These are phyloP conservation scores for Coelastrella sp. DNA, from an alignment of 139 green algal species.

Conservation along the genomic window DNA sequence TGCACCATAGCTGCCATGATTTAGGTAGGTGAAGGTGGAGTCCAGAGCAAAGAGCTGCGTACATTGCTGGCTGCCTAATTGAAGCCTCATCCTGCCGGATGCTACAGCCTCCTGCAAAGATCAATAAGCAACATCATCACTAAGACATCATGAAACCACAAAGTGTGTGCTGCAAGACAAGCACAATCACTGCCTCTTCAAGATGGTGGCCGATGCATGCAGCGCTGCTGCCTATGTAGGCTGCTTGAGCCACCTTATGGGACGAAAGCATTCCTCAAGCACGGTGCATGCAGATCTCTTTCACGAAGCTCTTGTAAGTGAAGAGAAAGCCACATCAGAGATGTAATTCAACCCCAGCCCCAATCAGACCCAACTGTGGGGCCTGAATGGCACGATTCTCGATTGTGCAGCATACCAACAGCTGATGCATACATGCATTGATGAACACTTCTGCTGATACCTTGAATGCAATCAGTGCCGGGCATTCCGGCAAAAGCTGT, in stretches of 20 bases:
- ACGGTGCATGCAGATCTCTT: too few species aligned
- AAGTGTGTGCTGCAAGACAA: not conserved
- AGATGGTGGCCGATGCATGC: not conserved
- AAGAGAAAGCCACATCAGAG: too few species aligned
- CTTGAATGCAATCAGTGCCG: conserved; percentile 28
- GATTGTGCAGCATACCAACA: too few species aligned
- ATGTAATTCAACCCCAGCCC: too few species aligned
- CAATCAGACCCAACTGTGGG: too few species aligned
- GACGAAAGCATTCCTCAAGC: too few species aligned
- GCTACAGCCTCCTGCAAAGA: not conserved
- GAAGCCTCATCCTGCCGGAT: not conserved
- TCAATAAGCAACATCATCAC: not conserved
- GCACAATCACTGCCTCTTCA: not conserved
- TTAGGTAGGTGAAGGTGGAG: conserved; percentile 60
- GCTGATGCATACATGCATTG: too few species aligned
- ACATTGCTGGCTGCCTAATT: conserved; percentile 26
- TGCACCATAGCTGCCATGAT: conserved; percentile 77
- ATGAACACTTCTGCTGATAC: not conserved
- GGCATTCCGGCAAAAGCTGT: conserved; percentile 13
- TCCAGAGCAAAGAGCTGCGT: conserved; percentile 66
- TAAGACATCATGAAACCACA: not conserved
- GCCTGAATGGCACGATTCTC: too few species aligned
- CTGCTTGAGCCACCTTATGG: too few species aligned
- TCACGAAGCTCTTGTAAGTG: too few species aligned
- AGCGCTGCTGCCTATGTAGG: too few species aligned